Evolutionary conservation across 805 yeast genomes (phyloP), one percentile per base, ranked within the genome.

Genomic region (Aciculoconidium aculeatum): DNA sequence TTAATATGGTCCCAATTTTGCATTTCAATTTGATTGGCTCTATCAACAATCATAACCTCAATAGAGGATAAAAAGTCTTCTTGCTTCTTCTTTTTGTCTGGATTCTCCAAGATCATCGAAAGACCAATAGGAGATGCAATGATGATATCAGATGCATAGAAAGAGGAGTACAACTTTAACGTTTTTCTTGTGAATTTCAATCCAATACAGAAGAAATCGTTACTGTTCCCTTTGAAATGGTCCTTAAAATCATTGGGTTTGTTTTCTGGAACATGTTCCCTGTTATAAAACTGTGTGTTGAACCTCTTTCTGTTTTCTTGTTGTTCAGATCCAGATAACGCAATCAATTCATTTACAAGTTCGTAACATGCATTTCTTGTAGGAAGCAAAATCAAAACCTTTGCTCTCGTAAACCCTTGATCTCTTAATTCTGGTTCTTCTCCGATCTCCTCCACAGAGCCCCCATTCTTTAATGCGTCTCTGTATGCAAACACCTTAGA

Each of bases 331-430:
- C 82, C 84, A 3, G 87, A 72, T 15, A 80, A 56, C 20, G 65
- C 57, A 21, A 80, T 74, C 21, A 92, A 42, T 19, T 72, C 67
- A 23, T 71, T 69, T 12, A 88, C 76, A 11, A 86, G 65, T 35
- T 77, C 75, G 49, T 74, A 78, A 15, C 92, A 86, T 7, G 80
- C 61, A 41, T 86, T 72, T 47, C 96, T 71, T 0, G 95, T 85
- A 8, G 98, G 97, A 22, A 85, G 60, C 15, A 92, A 55, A 4
- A 90, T 74, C 32, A 92, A 58, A 2, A 81, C 87, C 47, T 87
- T 88, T 1, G 98, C 95, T 38, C 97, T 70, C 0, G 96, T 88
- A 52, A 86, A 92, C 16, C 98, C 97, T 55, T 92, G 97, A 52
- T 92, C 98, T 32, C 94, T 63, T 40, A 70, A 67, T 44, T 85